A percentile compares a stretch with the other conserved stretches of the same genome.
These are phyloP conservation scores for Neoboletus subvelutipes DNA, from an alignment of 768 basidiomycete species.

Conservation along the genomic window DNA sequence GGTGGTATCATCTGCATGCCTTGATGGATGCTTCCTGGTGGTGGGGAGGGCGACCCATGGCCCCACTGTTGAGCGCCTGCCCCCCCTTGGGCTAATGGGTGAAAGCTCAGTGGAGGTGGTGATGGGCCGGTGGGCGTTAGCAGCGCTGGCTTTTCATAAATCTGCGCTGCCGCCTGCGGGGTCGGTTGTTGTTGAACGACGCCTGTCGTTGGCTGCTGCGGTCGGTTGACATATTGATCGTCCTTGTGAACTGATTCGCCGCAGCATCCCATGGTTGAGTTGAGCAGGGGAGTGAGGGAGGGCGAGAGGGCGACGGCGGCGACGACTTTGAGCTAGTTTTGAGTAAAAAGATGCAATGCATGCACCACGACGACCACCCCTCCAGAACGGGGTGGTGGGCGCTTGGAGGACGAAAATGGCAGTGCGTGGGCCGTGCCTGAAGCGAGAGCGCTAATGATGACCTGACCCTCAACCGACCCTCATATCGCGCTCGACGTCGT, in stretches of 20 bases:
- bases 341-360: not conserved
- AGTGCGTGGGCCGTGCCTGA: conserved; percentile 9
- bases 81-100: conserved; percentile 27
- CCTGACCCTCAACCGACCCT: too few relatives aligned
- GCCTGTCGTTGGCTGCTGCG: conserved; percentile 25
- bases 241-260: conserved; percentile 44
- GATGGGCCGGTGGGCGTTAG: conserved; percentile 43
- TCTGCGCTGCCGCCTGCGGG: conserved; percentile 35
- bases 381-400: not conserved
- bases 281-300: not conserved
- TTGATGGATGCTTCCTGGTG: conserved; percentile 7
- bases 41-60: conserved; percentile 39
- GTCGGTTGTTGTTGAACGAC: conserved; percentile 55
- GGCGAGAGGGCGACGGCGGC: not conserved
- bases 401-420: conserved; percentile 14
- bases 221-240: conserved; percentile 36
- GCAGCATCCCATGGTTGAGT: conserved; percentile 60
- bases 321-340: not conserved
- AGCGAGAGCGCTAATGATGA: conserved; percentile 3
- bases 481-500: not conserved
- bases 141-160: conserved; percentile 42
- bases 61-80: conserved; percentile 12
- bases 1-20: not conserved
- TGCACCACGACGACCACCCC: not conserved
- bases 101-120: conserved; percentile 44